Evolutionary conservation across 2,329 filamentous ascomycete genomes (phyloP).

Genomic region (Aspergillus quadricinctus): DNA sequence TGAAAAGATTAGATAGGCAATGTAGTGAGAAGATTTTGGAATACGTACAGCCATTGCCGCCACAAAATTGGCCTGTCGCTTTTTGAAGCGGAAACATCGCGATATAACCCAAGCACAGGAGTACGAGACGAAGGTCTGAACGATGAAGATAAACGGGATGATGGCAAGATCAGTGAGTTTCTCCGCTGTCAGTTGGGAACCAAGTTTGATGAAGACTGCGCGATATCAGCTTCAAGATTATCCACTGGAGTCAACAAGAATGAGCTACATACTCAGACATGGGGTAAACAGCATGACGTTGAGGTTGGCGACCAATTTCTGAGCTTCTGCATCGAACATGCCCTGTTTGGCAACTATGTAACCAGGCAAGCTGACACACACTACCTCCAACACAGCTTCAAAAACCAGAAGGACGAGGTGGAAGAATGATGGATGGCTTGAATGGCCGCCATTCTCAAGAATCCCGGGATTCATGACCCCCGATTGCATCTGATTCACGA

Average conservation of each 20-base stretch:
- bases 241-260: neutral
- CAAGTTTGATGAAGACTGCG: constrained; percentile 91
- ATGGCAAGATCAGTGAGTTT: constrained; percentile 87
- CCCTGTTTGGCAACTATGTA: constrained; percentile 87
- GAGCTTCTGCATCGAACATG: constrained; percentile 91
- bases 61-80: constrained; percentile 87
- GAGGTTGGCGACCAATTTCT: constrained; percentile 94
- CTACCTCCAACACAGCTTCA: constrained; percentile 89
- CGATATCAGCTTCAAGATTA: constrained; percentile 3
- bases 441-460: constrained; percentile 24
- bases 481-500: constrained; percentile 21
- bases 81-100: constrained; percentile 73
- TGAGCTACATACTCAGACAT: constrained; percentile 69
- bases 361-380: constrained; percentile 89
- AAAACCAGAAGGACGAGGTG: constrained; percentile 79
- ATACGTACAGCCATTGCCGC: constrained; percentile 78
- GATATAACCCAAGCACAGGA: constrained; percentile 66
- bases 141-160: constrained; percentile 88
- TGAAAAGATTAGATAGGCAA: neutral
- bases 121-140: constrained; percentile 86
- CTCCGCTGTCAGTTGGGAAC: constrained; percentile 85
- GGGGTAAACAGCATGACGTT: constrained; percentile 97
- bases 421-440: constrained; percentile 46
- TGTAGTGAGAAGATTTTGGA: neutral
- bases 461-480: constrained; percentile 15